Evolutionary conservation across 129 eudicot genomes (phyloP), one percentile per base, ranked within the genome.

Genomic region (Flaveria robusta): DNA sequence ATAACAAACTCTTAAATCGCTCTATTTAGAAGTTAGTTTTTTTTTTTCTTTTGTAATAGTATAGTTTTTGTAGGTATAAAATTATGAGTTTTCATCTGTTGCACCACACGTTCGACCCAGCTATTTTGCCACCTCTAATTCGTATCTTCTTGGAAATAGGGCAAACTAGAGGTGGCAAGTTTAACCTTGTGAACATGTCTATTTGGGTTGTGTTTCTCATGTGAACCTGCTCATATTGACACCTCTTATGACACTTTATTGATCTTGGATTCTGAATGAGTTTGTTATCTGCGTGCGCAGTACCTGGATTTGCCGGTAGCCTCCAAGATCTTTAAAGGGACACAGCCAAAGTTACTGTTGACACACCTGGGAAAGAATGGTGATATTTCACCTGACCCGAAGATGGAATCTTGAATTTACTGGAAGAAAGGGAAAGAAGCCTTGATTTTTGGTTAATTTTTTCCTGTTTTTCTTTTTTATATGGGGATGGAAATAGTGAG

Each of bases 331-430:
- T 80, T 69, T 39, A 79, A 80, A 77, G 88, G 85, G 68, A 71
- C 81, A 63, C 85, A 76, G 54, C 82, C 70, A 7, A 84, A 75
- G 67, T 72, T 84, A 73, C 75, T 74, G 68, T 47, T 74, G 72
- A 74, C 83, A 10, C 89, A 83, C 65, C 56, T 77, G 75, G 85
- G 77, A 51, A 79, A 70, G 66, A 75, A 68, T 42, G 83, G 83
- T 80, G 88, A 85, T 22, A 71, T 79, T 74, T 81, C 86, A 20
- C 81, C 96, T 3, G 89, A 81, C 79, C 71, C 90, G 51, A 84
- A 85, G 82, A 79, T 83, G 83, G 88, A 90, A 80, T 80, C 91
- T 68, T 87, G 87, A 90, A 52, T 65, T 54, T 81, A 66, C 81
- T 68, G 58, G 74, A 22, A 55, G 27, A 31, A 42, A 49, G 18